Conservation (phyloP, 257 asterid genomes). For the Avicennia marina region DNA sequence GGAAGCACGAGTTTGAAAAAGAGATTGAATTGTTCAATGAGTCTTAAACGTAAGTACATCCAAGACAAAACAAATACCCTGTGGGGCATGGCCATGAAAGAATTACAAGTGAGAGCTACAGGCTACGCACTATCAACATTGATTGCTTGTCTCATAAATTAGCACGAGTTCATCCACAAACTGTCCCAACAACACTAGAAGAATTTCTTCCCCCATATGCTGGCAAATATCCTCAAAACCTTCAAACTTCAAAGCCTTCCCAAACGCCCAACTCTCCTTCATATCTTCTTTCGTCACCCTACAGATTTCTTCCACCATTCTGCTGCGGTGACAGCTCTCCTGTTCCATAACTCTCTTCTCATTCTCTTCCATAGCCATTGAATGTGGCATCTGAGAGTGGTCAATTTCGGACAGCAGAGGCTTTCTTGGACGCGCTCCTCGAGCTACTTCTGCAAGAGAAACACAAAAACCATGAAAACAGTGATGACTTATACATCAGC, state of each 20-base stretch:
- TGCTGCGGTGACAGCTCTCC: conserved; percentile 23
- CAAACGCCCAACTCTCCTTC: conserved; percentile 39
- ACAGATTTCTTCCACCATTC: conserved; percentile 28
- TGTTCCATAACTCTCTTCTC: conserved; percentile 8
- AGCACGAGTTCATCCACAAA: conserved; percentile 39
- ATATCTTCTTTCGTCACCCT: conserved; percentile 29
- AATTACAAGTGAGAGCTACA: no score
- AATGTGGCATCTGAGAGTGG: conserved; percentile 1
- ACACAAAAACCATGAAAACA: not conserved
- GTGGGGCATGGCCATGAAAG: no score
- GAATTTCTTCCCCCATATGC: conserved; percentile 37
- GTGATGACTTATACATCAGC: no score
- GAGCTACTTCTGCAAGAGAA: conserved; percentile 14
- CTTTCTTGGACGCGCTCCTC: conserved; percentile 11
- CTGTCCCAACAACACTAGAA: conserved; percentile 30
- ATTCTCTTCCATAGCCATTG: not conserved
- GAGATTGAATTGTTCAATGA: no score
- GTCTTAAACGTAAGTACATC: no score
- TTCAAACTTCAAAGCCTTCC: conserved; percentile 19
- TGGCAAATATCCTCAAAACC: conserved; percentile 38
- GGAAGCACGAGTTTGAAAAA: no score
- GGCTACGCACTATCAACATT: no score
- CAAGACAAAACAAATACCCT: no score
- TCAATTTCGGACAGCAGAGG: not conserved
- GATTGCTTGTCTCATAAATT: no score